phyloP scores from a whole-genome alignment of 345 rosid genomes.

The Camelina sativa region DNA sequence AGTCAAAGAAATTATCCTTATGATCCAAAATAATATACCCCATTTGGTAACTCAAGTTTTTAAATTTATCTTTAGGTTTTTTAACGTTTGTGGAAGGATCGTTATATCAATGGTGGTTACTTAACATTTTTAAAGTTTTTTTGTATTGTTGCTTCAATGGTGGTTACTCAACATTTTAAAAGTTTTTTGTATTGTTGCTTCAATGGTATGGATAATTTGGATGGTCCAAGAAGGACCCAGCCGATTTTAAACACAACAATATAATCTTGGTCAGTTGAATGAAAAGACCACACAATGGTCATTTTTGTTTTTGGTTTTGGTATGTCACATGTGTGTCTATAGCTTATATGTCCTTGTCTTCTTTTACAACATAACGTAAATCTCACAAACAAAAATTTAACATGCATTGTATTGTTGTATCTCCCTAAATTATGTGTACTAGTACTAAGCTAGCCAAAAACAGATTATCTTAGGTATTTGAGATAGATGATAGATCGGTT shows the following conservation, averaged over 20 bases:
- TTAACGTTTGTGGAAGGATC: not conserved
- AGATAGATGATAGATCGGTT: not conserved
- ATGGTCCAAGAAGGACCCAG: slow-evolving; percentile 12
- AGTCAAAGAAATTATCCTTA: not conserved
- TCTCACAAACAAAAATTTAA: not conserved
- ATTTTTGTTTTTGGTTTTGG: slow-evolving; percentile 7
- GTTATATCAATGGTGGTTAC: not conserved
- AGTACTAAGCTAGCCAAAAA: too few relatives aligned
- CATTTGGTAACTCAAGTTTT: too few relatives aligned
- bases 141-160: not conserved
- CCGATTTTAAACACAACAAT: slow-evolving; percentile 11
- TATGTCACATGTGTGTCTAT: slow-evolving; percentile 20
- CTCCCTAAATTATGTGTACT: not conserved
- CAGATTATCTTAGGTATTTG: not conserved
- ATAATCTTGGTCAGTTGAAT: slow-evolving; percentile 12
- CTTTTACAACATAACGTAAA: not conserved
- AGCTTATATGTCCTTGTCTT: not conserved
- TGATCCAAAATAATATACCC: not conserved
- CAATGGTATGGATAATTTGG: not conserved
- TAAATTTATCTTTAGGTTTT: too few relatives aligned
- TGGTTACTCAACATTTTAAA: not conserved
- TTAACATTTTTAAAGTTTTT: too few relatives aligned
- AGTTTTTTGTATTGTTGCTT: not conserved
- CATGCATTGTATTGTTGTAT: not conserved
- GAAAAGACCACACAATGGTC: slow-evolving; percentile 19